A percentile compares a stretch with the other conserved stretches of the same genome.
phyloP scores from a whole-genome alignment of 352 stramenopile species.

The Stephanocyclus meneghinianus region DNA sequence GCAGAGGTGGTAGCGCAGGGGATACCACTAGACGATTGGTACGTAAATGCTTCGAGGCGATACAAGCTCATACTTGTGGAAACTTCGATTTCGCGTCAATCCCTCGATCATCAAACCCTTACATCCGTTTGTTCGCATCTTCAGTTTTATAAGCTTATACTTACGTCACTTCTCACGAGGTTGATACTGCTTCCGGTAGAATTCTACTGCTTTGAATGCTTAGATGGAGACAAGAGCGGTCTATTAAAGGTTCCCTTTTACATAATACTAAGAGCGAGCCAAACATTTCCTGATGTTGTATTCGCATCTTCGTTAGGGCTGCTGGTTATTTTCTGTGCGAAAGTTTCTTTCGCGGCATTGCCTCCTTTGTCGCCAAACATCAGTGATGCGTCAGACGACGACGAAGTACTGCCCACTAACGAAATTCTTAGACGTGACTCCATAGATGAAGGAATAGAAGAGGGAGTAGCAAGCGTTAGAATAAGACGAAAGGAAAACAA shows the following conservation, averaged over 20 bases:
- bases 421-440: constrained; percentile 6
- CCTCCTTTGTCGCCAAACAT: constrained; percentile 26
- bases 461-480: constrained; percentile 1
- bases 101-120: background rate
- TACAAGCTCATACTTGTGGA: background rate
- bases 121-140: background rate
- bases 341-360: constrained; percentile 43
- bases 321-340: constrained; percentile 45
- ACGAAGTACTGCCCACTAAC: constrained; percentile 16
- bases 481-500: background rate
- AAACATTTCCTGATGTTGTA: constrained; percentile 46
- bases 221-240: constrained; percentile 11
- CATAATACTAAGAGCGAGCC: constrained; percentile 40
- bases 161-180: constrained; percentile 43
- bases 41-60: constrained; percentile 2
- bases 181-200: constrained; percentile 37
- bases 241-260: constrained; percentile 1
- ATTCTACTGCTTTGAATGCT: constrained; percentile 33
- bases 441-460: constrained; percentile 18
- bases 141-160: constrained; percentile 52
- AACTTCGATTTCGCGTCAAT: background rate
- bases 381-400: constrained; percentile 24
- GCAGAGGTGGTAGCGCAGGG: constrained; percentile 38
- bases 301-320: constrained; percentile 39
- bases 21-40: constrained; percentile 46